Percentiles rank a stretch among this genome's conserved stretches.
Evolutionary conservation across 1,284 basidiomycete species (phyloP).

Genomic region (Moesziomyces sp.): DNA sequence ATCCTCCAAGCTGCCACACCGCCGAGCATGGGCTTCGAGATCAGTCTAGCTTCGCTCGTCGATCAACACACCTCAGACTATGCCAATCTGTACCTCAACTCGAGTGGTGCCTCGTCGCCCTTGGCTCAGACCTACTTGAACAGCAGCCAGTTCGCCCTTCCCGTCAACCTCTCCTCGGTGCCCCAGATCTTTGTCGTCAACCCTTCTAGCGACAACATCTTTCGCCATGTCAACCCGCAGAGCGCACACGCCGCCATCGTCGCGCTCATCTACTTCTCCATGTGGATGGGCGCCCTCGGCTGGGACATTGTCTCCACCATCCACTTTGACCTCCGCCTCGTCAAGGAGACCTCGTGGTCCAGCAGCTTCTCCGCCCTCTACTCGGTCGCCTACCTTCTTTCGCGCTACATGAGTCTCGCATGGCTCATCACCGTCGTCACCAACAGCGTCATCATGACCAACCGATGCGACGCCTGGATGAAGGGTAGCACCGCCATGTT

Average conservation of each 20-base stretch:
- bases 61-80: slow-evolving; percentile 23
- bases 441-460: slow-evolving; percentile 48
- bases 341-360: slow-evolving; percentile 50
- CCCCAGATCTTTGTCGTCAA: slow-evolving; percentile 51
- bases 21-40: slow-evolving; percentile 22
- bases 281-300: slow-evolving; percentile 61
- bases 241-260: slow-evolving; percentile 46
- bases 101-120: not conserved
- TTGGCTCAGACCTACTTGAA: not conserved
- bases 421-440: slow-evolving; percentile 51
- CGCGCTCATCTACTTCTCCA: slow-evolving; percentile 53
- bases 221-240: slow-evolving; percentile 37
- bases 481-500: slow-evolving; percentile 44
- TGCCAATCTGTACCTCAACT: slow-evolving; percentile 1
- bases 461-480: slow-evolving; percentile 42
- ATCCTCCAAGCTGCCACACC: slow-evolving; percentile 1
- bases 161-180: slow-evolving; percentile 13
- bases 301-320: slow-evolving; percentile 60
- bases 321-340: slow-evolving; percentile 48
- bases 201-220: slow-evolving; percentile 46
- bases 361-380: slow-evolving; percentile 51
- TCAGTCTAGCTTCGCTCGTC: slow-evolving; percentile 36
- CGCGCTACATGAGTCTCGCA: slow-evolving; percentile 52
- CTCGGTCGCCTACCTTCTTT: slow-evolving; percentile 55
- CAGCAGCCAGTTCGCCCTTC: not conserved